Percentiles rank a stretch among this genome's conserved stretches.
Conservation (phyloP, 257 asterid genomes). For the Fraxinus americana region DNA sequence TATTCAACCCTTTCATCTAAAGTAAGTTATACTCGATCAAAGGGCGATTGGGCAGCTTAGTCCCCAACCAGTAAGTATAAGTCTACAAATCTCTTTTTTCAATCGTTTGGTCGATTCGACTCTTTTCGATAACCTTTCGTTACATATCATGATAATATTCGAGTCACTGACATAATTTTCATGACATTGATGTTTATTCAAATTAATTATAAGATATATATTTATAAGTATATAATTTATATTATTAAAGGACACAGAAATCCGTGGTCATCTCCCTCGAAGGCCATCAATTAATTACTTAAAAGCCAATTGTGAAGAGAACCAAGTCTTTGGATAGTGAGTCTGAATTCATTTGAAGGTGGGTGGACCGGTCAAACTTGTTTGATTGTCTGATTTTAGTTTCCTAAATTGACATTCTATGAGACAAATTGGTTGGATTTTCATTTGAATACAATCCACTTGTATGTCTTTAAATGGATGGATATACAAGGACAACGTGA, state of each 20-base stretch:
- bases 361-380: slow-evolving; percentile 1
- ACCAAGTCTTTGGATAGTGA: not conserved
- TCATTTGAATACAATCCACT: too few species aligned
- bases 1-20: not conserved
- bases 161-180: too few species aligned
- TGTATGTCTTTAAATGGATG: too few species aligned
- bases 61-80: not conserved
- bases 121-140: too few species aligned
- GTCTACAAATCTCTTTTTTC: too few species aligned
- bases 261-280: not conserved
- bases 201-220: too few species aligned
- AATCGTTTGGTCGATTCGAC: too few species aligned
- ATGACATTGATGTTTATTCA: not conserved
- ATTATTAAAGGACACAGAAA: not conserved
- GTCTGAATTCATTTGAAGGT: not conserved
- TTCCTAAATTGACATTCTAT: not conserved
- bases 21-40: not conserved
- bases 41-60: not conserved
- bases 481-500: too few species aligned
- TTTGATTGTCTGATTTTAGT: not conserved
- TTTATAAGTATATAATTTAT: too few species aligned
- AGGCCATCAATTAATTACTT: not conserved
- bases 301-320: not conserved
- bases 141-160: too few species aligned
- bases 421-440: too few species aligned